These are phyloP conservation scores for Arthroderma uncinatum DNA, from an alignment of 2,329 filamentous ascomycete species.

Conservation along the genomic window DNA sequence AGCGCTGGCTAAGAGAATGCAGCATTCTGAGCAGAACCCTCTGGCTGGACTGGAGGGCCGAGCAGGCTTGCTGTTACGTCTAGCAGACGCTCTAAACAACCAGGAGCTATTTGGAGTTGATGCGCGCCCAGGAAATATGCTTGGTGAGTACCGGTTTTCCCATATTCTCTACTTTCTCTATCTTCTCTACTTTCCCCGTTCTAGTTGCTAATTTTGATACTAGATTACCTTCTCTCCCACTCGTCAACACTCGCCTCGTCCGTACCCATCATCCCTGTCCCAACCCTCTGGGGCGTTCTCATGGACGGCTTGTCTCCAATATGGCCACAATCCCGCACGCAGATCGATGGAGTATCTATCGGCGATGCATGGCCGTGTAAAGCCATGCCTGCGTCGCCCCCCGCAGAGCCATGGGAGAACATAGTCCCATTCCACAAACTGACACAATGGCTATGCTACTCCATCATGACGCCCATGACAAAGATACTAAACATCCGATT, in stretches of 20 bases:
- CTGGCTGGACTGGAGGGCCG: conserved; percentile 79
- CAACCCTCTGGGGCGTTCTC: conserved; percentile 80
- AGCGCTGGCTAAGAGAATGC: conserved; percentile 66
- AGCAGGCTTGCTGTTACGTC: conserved; percentile 62
- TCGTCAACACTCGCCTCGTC: conserved; percentile 81
- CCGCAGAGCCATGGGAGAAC: conserved; percentile 60
- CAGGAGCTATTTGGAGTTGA: conserved; percentile 73
- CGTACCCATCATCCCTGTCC: conserved; percentile 73
- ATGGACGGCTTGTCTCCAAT: conserved; percentile 79
- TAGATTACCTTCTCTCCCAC: conserved; percentile 87
- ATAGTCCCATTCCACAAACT: conserved; percentile 90
- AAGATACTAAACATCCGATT: conserved; percentile 71
- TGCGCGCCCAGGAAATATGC: conserved; percentile 83
- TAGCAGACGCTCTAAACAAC: conserved; percentile 67
- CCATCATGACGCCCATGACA: conserved; percentile 82
- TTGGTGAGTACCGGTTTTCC: conserved; percentile 49
- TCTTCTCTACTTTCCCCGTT: conserved; percentile 1
- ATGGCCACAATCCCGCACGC: conserved; percentile 78
- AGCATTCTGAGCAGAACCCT: conserved; percentile 68
- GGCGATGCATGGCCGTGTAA: conserved; percentile 92
- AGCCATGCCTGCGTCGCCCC: conserved; percentile 59
- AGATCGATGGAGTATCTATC: conserved; percentile 73
- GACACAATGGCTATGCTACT: conserved; percentile 90
- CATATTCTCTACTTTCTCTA: conserved; percentile 7
- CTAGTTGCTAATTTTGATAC: not conserved